Percentiles rank a stretch among this genome's conserved stretches.
These are phyloP conservation scores for Nepenthes mirabilis DNA, from an alignment of 148 eudicot species.

Conservation along the genomic window DNA sequence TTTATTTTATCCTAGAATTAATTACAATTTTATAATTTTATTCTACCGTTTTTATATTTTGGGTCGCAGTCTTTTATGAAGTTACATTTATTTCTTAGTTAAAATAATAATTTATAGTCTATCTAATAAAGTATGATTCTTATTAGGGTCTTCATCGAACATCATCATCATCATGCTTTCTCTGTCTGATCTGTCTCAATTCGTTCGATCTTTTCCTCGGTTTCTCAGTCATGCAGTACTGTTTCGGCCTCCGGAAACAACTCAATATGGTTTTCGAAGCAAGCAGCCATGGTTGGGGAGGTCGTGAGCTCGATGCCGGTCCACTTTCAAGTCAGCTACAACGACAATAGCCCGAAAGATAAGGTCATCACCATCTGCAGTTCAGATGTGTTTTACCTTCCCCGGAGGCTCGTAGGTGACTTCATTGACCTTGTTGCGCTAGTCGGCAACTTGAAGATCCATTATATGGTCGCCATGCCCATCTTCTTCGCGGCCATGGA, in stretches of 20 bases:
- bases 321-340: conserved; percentile 57
- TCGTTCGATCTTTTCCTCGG: conserved; percentile 8
- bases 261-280: conserved; percentile 36
- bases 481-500: conserved; percentile 52
- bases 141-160: too few species aligned
- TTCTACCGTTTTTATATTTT: too few species aligned
- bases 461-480: conserved; percentile 55
- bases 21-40: too few species aligned
- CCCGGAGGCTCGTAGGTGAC: conserved; percentile 36
- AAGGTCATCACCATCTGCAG: conserved; percentile 31
- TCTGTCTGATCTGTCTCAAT: too few species aligned
- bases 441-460: conserved; percentile 39
- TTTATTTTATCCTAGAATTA: too few species aligned
- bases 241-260: conserved; percentile 20
- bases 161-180: too few species aligned
- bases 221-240: conserved; percentile 38
- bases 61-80: too few species aligned
- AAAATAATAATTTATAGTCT: too few species aligned
- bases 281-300: conserved; percentile 43
- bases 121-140: too few species aligned
- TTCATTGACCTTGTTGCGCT: conserved; percentile 42
- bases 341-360: conserved; percentile 25
- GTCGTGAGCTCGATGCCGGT: conserved; percentile 51
- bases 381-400: conserved; percentile 52
- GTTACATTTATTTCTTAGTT: too few species aligned